phyloP scores from a whole-genome alignment of 352 stramenopile species.

The Paralagenidium karlingii region DNA sequence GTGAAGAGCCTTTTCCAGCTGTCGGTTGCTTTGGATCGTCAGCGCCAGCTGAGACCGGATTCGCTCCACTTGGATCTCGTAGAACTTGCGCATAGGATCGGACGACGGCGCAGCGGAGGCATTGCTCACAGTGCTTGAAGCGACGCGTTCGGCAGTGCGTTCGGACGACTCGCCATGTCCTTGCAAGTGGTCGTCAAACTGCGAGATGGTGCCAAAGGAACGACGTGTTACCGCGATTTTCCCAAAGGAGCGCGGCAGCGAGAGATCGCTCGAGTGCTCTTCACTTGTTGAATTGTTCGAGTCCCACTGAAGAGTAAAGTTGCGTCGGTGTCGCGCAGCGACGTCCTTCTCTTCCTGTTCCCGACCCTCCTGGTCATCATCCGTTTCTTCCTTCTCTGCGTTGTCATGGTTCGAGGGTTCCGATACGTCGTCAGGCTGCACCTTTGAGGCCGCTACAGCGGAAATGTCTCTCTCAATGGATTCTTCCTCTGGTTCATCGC shows the following conservation, averaged over 20 bases:
- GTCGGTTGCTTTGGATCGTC: slow-evolving; percentile 24
- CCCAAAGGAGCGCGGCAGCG: slow-evolving; percentile 50
- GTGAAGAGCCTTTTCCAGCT: slow-evolving; percentile 30
- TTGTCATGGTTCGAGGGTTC: too few relatives aligned
- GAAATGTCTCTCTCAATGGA: too few relatives aligned
- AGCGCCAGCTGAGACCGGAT: slow-evolving; percentile 43
- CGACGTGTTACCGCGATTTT: slow-evolving; percentile 23
- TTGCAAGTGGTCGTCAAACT: slow-evolving; percentile 50
- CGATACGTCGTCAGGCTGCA: too few relatives aligned
- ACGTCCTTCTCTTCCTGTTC: too few relatives aligned
- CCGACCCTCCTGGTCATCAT: too few relatives aligned
- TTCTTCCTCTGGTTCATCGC: too few relatives aligned
- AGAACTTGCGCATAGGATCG: slow-evolving; percentile 64
- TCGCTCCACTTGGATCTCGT: slow-evolving; percentile 69
- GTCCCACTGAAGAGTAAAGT: too few relatives aligned
- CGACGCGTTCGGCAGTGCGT: neutral
- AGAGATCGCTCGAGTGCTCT: slow-evolving; percentile 70
- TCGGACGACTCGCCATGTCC: slow-evolving; percentile 5
- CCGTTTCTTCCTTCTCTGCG: too few relatives aligned
- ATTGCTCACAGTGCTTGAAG: neutral
- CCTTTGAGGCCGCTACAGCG: too few relatives aligned
- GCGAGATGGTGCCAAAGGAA: slow-evolving; percentile 12
- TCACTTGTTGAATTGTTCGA: too few relatives aligned
- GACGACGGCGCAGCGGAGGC: neutral
- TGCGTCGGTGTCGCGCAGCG: too few relatives aligned